Conservation (phyloP, 306 rosid species). For the Fragaria nilgerrensis region DNA sequence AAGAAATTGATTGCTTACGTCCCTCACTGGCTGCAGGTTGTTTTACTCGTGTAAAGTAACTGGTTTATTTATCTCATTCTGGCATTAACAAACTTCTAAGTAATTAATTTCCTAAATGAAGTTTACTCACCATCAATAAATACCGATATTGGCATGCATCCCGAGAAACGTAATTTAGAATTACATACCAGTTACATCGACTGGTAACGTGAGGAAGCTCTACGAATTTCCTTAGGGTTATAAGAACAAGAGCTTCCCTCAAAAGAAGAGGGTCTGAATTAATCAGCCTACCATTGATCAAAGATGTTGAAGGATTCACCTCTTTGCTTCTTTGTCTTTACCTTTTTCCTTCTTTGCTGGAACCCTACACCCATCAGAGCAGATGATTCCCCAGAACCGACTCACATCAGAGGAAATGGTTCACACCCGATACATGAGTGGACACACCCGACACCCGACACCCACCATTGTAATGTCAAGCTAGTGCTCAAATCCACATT, state of each 20-base stretch:
- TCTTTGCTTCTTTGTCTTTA: neutral
- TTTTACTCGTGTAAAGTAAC: neutral
- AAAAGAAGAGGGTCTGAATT: neutral
- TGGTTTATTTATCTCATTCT: neutral
- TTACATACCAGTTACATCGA: neutral
- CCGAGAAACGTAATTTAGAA: neutral
- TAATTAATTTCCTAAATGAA: neutral
- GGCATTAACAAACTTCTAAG: neutral
- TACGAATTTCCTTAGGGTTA: neutral
- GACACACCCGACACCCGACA: neutral
- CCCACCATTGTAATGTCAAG: neutral
- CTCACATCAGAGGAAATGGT: no score
- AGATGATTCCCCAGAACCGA: neutral
- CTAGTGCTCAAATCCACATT: neutral
- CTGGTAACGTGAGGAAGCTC: neutral
- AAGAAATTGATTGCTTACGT: neutral
- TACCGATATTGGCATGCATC: neutral
- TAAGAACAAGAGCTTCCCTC: neutral
- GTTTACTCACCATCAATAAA: neutral
- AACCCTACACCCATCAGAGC: slow-evolving; percentile 7
- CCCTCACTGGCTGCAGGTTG: neutral
- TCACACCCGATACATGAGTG: no score
- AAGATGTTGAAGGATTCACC: slow-evolving; percentile 7
- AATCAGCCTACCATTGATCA: neutral
- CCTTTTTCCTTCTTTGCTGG: slow-evolving; percentile 3